phyloP scores from a whole-genome alignment of 1,139 yeast genomes.

The Petasospora rhodanensis region DNA sequence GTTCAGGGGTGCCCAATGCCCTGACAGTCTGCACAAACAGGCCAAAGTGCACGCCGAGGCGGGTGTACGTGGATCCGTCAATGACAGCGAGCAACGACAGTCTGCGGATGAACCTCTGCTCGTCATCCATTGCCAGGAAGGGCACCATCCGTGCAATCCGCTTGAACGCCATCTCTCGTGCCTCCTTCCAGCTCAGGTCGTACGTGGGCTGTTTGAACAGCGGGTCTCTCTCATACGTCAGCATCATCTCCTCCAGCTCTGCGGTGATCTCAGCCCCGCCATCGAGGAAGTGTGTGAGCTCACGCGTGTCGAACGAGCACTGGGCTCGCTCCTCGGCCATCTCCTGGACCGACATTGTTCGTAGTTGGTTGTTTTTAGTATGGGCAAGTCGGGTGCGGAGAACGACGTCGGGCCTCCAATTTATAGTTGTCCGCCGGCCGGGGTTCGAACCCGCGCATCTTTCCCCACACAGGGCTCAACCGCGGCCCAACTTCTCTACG shows the following conservation, averaged over 20 bases:
- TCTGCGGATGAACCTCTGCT: constrained; percentile 36
- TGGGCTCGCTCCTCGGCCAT: constrained; percentile 38
- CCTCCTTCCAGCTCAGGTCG: constrained; percentile 40
- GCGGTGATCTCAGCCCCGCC: constrained; percentile 45
- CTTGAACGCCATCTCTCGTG: constrained; percentile 48
- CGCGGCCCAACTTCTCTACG: too few species aligned
- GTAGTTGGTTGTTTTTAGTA: background rate
- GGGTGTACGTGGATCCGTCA: constrained; percentile 61
- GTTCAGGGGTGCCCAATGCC: constrained; percentile 64
- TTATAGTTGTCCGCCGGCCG: too few species aligned
- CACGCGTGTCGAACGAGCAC: constrained; percentile 39
- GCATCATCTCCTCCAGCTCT: constrained; percentile 38
- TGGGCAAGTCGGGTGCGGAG: too few species aligned
- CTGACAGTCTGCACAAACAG: constrained; percentile 62
- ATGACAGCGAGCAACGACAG: constrained; percentile 37
- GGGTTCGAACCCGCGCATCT: too few species aligned
- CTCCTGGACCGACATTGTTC: constrained; percentile 13
- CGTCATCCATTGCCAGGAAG: constrained; percentile 36
- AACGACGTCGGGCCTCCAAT: too few species aligned
- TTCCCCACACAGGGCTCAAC: too few species aligned
- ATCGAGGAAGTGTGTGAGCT: constrained; percentile 42
- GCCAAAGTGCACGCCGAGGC: constrained; percentile 68
- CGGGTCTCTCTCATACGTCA: constrained; percentile 48
- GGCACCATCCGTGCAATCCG: constrained; percentile 43
- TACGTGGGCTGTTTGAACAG: constrained; percentile 38